These are phyloP conservation scores for Tulasnella sp. DNA, from an alignment of 768 basidiomycete genomes.

Conservation along the genomic window DNA sequence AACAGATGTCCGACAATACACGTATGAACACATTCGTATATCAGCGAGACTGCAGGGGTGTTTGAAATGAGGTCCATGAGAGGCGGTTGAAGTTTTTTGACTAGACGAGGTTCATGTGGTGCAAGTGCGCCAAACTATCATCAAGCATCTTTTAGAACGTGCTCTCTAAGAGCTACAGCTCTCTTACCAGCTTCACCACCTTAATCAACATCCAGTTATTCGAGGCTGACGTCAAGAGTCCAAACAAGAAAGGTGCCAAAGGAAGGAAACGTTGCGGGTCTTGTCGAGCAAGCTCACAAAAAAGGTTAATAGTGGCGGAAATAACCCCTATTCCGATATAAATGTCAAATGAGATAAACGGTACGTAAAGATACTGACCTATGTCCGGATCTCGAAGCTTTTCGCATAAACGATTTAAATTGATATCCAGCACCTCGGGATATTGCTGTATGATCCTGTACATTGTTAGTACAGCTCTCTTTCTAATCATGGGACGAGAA, in stretches of 20 bases:
- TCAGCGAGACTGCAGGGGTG: slow-evolving; percentile 84
- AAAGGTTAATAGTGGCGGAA: slow-evolving; percentile 84
- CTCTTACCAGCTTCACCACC: slow-evolving; percentile 79
- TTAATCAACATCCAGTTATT: slow-evolving; percentile 99
- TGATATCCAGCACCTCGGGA: slow-evolving; percentile 59
- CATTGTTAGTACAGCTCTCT: slow-evolving; percentile 74
- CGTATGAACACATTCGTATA: slow-evolving; percentile 97
- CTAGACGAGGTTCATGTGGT: slow-evolving; percentile 83
- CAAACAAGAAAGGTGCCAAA: slow-evolving; percentile 86
- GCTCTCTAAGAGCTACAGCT: background rate
- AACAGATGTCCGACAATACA: slow-evolving; percentile 97
- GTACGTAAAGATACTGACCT: slow-evolving; percentile 30
- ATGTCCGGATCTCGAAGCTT: slow-evolving; percentile 68
- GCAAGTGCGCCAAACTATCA: slow-evolving; percentile 81
- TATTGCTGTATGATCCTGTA: slow-evolving; percentile 72
- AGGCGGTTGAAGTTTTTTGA: slow-evolving; percentile 86
- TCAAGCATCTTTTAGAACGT: background rate
- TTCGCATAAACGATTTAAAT: slow-evolving; percentile 59
- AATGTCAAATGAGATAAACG: background rate
- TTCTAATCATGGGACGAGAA: slow-evolving; percentile 76
- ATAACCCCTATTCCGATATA: slow-evolving; percentile 53
- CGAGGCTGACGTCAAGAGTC: slow-evolving; percentile 79
- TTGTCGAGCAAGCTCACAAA: slow-evolving; percentile 79
- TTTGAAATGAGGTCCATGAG: slow-evolving; percentile 93
- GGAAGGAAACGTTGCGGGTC: slow-evolving; percentile 71